Percentiles rank a stretch among this genome's conserved stretches.
Conservation (phyloP, 768 basidiomycete genomes). For the Astraeus odoratus region DNA sequence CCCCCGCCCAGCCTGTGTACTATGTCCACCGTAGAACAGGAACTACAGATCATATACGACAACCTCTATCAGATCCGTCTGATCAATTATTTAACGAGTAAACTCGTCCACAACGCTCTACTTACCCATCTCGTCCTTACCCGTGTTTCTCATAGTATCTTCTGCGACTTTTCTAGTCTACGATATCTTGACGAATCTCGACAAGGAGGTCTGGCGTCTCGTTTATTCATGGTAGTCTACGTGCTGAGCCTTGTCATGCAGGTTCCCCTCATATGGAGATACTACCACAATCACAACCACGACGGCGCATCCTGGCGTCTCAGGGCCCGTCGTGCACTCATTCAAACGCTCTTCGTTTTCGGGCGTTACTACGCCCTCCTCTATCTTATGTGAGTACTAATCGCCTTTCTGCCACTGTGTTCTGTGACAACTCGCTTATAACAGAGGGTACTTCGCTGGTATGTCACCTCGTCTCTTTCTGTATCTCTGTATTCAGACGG, state of each 20-base stretch:
- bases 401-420: background rate
- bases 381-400: conserved; percentile 12
- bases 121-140: background rate
- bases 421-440: too few species aligned
- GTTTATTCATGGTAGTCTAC: background rate
- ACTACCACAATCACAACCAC: background rate
- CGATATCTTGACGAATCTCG: conserved; percentile 12
- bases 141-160: background rate
- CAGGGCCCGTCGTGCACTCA: conserved; percentile 5
- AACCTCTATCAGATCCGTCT: background rate
- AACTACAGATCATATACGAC: background rate
- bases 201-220: conserved; percentile 10
- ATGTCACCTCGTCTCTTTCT: too few species aligned
- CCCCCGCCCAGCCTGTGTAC: background rate
- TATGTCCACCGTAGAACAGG: background rate
- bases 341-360: conserved; percentile 16
- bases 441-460: too few species aligned
- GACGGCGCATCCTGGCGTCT: background rate
- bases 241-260: background rate
- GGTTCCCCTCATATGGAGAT: conserved; percentile 14
- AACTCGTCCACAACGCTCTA: background rate
- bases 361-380: conserved; percentile 21
- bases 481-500: too few species aligned
- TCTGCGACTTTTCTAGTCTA: background rate
- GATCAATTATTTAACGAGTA: background rate